phyloP scores from a whole-genome alignment of 352 stramenopile species.

The Globisporangium nunn region DNA sequence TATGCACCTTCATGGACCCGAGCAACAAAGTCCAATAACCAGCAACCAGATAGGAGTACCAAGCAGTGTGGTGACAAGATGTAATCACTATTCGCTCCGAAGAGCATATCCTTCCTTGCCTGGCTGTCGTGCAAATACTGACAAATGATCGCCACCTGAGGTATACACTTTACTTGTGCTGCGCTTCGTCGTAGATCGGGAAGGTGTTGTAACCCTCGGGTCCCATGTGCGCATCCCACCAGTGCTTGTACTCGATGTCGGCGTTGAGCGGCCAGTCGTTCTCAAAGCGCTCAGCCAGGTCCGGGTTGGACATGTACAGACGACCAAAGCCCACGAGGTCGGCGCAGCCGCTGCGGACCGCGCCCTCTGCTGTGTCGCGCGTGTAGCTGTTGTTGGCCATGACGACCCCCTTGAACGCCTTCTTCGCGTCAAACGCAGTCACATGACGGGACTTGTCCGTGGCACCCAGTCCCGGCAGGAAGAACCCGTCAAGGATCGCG shows the following conservation, averaged over 20 bases:
- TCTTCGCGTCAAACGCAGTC: conserved; percentile 8
- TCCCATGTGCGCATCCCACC: neutral
- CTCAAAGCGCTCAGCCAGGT: conserved; percentile 23
- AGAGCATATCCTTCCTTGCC: no score
- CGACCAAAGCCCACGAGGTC: conserved; percentile 23
- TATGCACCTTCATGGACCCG: no score
- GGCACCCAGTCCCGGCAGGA: conserved; percentile 1
- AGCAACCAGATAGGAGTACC: no score
- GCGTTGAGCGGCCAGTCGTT: conserved; percentile 18
- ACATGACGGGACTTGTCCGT: neutral
- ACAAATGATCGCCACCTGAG: no score
- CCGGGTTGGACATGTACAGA: conserved; percentile 33
- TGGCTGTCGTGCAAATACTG: no score
- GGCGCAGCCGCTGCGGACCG: conserved; percentile 7
- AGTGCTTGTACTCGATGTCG: neutral
- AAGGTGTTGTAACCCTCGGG: neutral
- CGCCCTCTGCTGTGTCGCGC: conserved; percentile 11
- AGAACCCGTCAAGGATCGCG: conserved; percentile 6
- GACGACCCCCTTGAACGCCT: conserved; percentile 7
- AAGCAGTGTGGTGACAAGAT: no score
- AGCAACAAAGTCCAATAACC: no score
- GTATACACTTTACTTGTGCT: no score
- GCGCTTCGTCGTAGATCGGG: neutral
- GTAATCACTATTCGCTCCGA: no score
- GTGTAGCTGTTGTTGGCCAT: conserved; percentile 12